Evolutionary conservation across 140 eudicot genomes (phyloP), one percentile per base, ranked within the genome.

Genomic region (Ambrosia hybrid): DNA sequence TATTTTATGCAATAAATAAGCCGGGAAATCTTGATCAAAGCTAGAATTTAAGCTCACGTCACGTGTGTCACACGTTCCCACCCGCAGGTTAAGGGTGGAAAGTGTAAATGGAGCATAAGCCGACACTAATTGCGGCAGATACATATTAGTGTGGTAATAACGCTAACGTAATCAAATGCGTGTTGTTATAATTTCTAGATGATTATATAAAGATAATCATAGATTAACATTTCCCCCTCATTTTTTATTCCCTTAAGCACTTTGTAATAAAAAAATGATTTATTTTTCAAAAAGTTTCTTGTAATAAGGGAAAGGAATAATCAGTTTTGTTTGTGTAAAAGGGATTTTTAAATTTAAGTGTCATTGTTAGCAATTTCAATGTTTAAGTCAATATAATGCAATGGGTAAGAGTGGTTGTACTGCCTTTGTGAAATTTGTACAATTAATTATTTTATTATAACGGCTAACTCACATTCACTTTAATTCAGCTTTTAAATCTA

Each of bases 131-230:
- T 63, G 68, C 68, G 68, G 68, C 68, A 63, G 51, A 13, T 36
- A 38, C 49, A 63, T 5, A 16, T 63, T 43, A 30, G 17, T 63
- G 49, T 37, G 26, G 21, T 13, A 14, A n/a, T 5, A 62, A n/a
- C 8, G 75, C 64, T 68, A 58, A 15, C 80, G 80, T 76, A 76
- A 76, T 68, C 75, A 76, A 58, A 76, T 58, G 51, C 80, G 80
- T 58, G 64, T 68, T 21, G 11, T 59, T 58, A 76, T 41, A 67
- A 21, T 57, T 17, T 75, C 73, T 41, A 12, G 59, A 66, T 66
- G 15, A 8, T 66, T 55, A 68, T 9, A 57, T 0, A 21, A 21
- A 9, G 13, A 57, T 21, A 57, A 9, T 57, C n/a, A 2, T 48
- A 74, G 36, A 17, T 55, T 6, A 74, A 8, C 6, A 33, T 4